Evolutionary conservation across 2,329 filamentous ascomycete species (phyloP), one percentile per base, ranked within the genome.

Genomic region (Ascochyta rabiei): DNA sequence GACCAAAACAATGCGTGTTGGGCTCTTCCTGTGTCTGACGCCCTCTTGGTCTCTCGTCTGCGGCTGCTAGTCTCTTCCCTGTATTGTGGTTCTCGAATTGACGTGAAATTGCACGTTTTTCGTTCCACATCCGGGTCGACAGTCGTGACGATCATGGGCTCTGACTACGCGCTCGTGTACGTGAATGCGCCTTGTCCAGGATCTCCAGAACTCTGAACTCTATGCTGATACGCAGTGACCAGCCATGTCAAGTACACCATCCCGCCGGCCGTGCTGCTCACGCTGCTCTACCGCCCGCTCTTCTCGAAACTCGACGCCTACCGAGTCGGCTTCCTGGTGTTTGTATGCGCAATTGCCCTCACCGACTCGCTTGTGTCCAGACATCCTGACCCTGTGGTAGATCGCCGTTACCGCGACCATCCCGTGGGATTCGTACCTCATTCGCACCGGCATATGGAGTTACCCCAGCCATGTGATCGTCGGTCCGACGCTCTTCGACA

Each of bases 361-460:
- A 34, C 24, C 34, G 28, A 30, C 28, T 13, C 28, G 28, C 13
- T 26, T 26, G 18, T 16, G 19, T n/a, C 12, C 28, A 21, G 15
- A 30, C 43, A 42, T 38, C 38, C 69, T 76, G 57, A 75, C 65
- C 49, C 16, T 19, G 33, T 54, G 81, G 77, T 55, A 81, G 77
- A 80, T 90, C 60, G 87, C 88, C 18, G 85, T 91, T 42, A 65
- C 80, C 23, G 83, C 88, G 4, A 90, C 89, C 0, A 85, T 88
- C 23, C 89, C 89, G 28, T 92, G 89, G 89, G 89, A 91, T 66
- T 89, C 87, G 8, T 90, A 90, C 71, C 80, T 91, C 35, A 89
- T 92, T 63, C 82, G 81, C 60, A 84, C 79, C 48, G 77, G 80
- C 39, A 82, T 91, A 67, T 91, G 89, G 89, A 86, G 84, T 9